phyloP scores from a whole-genome alignment of 768 basidiomycete species.

The Russula dissimulans region DNA sequence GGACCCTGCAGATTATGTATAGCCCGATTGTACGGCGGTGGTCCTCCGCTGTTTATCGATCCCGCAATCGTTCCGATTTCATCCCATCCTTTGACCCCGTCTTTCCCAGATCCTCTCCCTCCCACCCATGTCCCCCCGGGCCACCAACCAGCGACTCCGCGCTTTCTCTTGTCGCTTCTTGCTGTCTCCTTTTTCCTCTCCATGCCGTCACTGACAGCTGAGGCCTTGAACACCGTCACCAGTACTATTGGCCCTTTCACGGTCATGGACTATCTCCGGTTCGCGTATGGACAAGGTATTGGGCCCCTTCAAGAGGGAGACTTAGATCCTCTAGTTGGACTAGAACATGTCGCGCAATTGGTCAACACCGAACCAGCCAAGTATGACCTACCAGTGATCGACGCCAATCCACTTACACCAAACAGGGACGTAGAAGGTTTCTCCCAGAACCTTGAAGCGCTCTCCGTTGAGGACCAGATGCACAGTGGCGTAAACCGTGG shows the following conservation, averaged over 20 bases:
- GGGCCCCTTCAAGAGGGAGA: conserved; percentile 35
- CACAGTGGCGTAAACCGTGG: not conserved
- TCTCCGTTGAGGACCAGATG: not conserved
- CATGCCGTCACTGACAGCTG: conserved; percentile 64
- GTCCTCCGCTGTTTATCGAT: conserved; percentile 63
- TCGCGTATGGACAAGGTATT: conserved; percentile 68
- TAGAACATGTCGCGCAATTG: conserved; percentile 56
- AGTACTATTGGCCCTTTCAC: conserved; percentile 74
- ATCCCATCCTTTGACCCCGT: conserved; percentile 59
- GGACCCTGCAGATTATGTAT: conserved; percentile 58
- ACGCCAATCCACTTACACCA: not conserved
- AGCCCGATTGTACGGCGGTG: conserved; percentile 78
- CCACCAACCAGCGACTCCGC: conserved; percentile 69
- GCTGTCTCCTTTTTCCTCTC: conserved; percentile 83
- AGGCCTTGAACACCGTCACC: conserved; percentile 63
- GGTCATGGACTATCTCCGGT: conserved; percentile 65
- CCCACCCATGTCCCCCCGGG: conserved; percentile 33
- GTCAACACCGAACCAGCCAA: conserved; percentile 30
- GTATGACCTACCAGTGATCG: not conserved
- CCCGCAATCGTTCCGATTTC: conserved; percentile 56
- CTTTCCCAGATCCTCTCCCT: conserved; percentile 33
- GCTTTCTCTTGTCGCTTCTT: conserved; percentile 76
- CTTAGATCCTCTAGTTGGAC: conserved; percentile 53
- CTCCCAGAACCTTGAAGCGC: conserved; percentile 2
- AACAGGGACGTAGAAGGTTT: not conserved